Evolutionary conservation across 495 filamentous ascomycete species (phyloP).

Genomic region (Parathielavia hyrcaniae): DNA sequence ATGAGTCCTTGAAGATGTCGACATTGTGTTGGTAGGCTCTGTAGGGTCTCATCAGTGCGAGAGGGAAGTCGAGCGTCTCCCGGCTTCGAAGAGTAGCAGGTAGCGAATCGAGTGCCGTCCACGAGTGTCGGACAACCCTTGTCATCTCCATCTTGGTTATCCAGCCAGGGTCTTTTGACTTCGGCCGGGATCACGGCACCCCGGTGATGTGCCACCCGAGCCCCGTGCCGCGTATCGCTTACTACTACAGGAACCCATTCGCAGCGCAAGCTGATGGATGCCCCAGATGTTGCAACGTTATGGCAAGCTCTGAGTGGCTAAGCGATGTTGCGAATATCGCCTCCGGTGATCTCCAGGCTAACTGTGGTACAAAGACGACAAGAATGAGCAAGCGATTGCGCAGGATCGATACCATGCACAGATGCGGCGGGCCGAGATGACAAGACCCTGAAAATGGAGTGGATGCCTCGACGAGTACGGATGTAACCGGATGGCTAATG

Average conservation of each 20-base stretch:
- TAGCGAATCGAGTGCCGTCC: constrained; percentile 2
- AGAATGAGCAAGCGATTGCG: background rate
- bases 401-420: background rate
- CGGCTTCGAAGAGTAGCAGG: background rate
- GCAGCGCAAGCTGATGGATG: background rate
- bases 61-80: background rate
- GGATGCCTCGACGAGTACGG: constrained; percentile 1
- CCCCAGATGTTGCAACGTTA: background rate
- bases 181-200: constrained; percentile 9
- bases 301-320: background rate
- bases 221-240: too few relatives aligned
- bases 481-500: too few relatives aligned
- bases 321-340: background rate
- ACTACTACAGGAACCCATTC: too few relatives aligned
- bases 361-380: too few relatives aligned
- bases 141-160: constrained; percentile 6
- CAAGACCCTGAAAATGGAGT: constrained; percentile 2
- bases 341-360: constrained; percentile 3
- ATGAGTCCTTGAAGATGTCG: too few relatives aligned
- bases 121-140: background rate
- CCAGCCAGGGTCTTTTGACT: constrained; percentile 6
- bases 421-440: constrained; percentile 12
- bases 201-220: background rate
- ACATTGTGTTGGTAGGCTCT: too few relatives aligned
- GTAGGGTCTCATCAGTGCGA: background rate